Base-by-base conservation (phyloP, 768 basidiomycete species). In the Lactifluus piperatus region DNA sequence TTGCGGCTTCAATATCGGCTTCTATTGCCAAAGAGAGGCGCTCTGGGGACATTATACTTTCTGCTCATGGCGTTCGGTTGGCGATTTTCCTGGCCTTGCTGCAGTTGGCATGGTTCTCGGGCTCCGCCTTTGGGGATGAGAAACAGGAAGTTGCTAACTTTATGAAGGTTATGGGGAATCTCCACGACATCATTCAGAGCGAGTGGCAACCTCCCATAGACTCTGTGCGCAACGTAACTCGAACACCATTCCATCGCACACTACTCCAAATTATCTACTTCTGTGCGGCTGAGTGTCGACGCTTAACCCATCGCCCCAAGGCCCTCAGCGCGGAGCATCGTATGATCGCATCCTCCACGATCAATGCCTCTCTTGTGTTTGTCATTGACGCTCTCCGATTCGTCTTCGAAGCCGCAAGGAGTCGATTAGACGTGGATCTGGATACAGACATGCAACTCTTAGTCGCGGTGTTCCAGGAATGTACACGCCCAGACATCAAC, bases 251-350 rank as follows among this genome's bases (percentile, higher is more conserved):
- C 76, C 94, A 97, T 68, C 83, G 82, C 45, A 79, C 80, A 0
- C 79, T 94, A 53, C 75, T 97, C 27, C 86, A 92, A 65, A 81
- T 91, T 57, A 71, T 89, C 47, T 94, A 86, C 71, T 91, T 88
- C 73, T 88, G 84, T 60, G 71, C 82, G 14, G 81, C 80, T 44
- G 84, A 88, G 57, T 78, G 81, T 50, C 76, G 85, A 45, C 76
- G 73, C 52, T 64, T 87, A 34, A 68, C 75, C 4, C 73, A 72
- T 20, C 72, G 79, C 2, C 71, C 79, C 2, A 84, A 83, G 58
- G 66, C 73, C 0, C 67, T 85, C 24, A 80, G 77, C 34, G 80
- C 84, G 0, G 82, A 84, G 34, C 84, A 85, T 57, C 80, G 85
- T 16, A 68, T 89, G 27, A 75, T 74, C 37, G 75, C 91, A 26